Conservation (phyloP, 169 alveolate genomes). For the Eimeria maxima region DNA sequence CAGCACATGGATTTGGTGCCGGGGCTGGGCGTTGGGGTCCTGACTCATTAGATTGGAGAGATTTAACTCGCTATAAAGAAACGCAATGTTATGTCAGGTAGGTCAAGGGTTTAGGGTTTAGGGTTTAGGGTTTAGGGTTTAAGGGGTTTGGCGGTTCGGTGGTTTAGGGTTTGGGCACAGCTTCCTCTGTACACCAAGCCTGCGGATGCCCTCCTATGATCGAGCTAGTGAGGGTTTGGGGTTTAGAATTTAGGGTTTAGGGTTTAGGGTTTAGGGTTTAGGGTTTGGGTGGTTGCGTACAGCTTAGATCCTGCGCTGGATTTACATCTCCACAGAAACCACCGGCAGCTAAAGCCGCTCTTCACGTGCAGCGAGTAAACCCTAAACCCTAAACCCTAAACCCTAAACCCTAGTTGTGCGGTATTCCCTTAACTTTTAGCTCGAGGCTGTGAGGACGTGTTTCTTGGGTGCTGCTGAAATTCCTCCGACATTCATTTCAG, state of each 20-base stretch:
- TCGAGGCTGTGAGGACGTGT: neutral
- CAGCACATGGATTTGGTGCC: neutral
- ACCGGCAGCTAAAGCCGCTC: conserved; percentile 70
- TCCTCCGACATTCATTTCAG: neutral
- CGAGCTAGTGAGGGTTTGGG: neutral
- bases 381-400: conserved; percentile 2
- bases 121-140: conserved; percentile 65
- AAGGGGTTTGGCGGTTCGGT: conserved; percentile 21
- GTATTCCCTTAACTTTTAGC: neutral
- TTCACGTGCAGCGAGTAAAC: conserved; percentile 18
- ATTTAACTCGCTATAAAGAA: conserved; percentile 59
- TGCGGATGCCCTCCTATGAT: too few relatives aligned
- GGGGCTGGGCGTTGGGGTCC: conserved; percentile 57
- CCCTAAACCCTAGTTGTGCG: neutral
- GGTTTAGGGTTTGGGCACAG: neutral
- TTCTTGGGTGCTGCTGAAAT: neutral
- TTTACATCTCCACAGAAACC: conserved; percentile 69
- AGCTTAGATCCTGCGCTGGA: conserved; percentile 70
- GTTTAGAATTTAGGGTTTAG: neutral
- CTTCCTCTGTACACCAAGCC: too few relatives aligned
- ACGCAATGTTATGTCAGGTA: conserved; percentile 71
- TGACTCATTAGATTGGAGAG: conserved; percentile 68
- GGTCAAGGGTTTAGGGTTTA: conserved; percentile 34
- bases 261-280: conserved; percentile 58
- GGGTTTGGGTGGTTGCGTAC: conserved; percentile 38